Evolutionary conservation across 192 early-diverging fungal genomes (phyloP).

Genomic region (Coemansia sp.): DNA sequence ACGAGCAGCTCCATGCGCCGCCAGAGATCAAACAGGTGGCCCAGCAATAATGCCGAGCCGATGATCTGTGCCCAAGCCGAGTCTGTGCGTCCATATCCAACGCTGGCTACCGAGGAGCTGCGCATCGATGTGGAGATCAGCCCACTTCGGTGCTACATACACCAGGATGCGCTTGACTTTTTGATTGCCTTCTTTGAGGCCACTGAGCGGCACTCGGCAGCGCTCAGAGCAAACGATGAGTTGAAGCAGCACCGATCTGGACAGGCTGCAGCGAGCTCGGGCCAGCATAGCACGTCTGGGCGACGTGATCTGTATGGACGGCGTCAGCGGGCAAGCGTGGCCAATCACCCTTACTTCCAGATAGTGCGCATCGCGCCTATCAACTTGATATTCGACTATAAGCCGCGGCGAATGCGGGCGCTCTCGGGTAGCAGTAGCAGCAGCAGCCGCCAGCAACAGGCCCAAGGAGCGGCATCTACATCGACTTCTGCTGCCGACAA

Average conservation of each 20-base stretch:
- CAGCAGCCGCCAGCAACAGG: background rate
- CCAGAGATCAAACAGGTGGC: slow-evolving; percentile 41
- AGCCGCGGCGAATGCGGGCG: slow-evolving; percentile 87
- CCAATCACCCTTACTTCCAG: slow-evolving; percentile 52
- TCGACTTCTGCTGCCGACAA: background rate
- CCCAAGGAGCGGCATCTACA: background rate
- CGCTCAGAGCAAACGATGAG: background rate
- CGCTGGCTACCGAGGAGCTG: slow-evolving; percentile 40
- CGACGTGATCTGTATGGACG: background rate
- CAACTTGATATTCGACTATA: slow-evolving; percentile 90
- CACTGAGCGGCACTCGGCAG: slow-evolving; percentile 19
- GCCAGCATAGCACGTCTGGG: background rate
- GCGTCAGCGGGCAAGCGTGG: slow-evolving; percentile 2
- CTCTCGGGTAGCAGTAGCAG: slow-evolving; percentile 21
- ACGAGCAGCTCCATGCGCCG: slow-evolving; percentile 34
- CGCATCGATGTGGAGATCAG: slow-evolving; percentile 62
- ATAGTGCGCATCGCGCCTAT: slow-evolving; percentile 72
- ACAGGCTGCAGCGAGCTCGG: background rate
- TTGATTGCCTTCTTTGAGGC: slow-evolving; percentile 73
- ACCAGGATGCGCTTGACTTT: slow-evolving; percentile 90
- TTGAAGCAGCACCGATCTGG: background rate
- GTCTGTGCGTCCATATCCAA: slow-evolving; percentile 47
- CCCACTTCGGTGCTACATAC: slow-evolving; percentile 84
- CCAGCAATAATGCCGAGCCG: slow-evolving; percentile 37
- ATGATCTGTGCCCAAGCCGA: slow-evolving; percentile 45